These are phyloP conservation scores for Penicillium diatomitis DNA, from an alignment of 495 filamentous ascomycete genomes.

Conservation along the genomic window DNA sequence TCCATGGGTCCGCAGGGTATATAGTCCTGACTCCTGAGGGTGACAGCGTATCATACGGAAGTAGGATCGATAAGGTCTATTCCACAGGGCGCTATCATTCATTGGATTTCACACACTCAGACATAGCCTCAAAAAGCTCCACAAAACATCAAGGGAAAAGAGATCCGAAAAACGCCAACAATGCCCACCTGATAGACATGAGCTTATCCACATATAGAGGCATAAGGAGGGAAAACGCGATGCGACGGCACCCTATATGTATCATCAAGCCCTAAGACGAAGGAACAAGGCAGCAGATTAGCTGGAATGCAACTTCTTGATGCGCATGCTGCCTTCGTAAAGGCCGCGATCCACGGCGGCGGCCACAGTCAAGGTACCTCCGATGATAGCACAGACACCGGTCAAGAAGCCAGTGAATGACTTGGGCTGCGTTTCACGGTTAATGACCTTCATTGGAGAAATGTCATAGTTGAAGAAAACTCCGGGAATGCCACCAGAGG, in stretches of 20 bases:
- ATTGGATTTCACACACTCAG: too few species aligned
- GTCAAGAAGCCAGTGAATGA: constrained; percentile 84
- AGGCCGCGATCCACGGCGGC: constrained; percentile 85
- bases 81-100: too few species aligned
- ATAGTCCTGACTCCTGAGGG: too few species aligned
- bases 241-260: neutral
- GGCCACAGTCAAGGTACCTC: constrained; percentile 91
- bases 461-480: constrained; percentile 99
- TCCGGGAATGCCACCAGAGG: constrained; percentile 83
- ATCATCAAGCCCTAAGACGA: neutral
- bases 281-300: constrained; percentile 7
- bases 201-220: too few species aligned
- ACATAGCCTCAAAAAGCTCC: neutral
- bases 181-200: constrained; percentile 9
- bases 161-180: constrained; percentile 25
- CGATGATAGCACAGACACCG: constrained; percentile 88
- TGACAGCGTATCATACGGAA: too few species aligned
- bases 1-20: too few species aligned
- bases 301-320: constrained; percentile 73
- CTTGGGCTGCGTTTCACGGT: constrained; percentile 82
- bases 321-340: constrained; percentile 74
- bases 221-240: neutral
- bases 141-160: constrained; percentile 14
- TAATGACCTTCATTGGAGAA: constrained; percentile 99
- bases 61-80: too few species aligned